phyloP scores from a whole-genome alignment of 495 filamentous ascomycete species.

The Alectoria sarmentosa region DNA sequence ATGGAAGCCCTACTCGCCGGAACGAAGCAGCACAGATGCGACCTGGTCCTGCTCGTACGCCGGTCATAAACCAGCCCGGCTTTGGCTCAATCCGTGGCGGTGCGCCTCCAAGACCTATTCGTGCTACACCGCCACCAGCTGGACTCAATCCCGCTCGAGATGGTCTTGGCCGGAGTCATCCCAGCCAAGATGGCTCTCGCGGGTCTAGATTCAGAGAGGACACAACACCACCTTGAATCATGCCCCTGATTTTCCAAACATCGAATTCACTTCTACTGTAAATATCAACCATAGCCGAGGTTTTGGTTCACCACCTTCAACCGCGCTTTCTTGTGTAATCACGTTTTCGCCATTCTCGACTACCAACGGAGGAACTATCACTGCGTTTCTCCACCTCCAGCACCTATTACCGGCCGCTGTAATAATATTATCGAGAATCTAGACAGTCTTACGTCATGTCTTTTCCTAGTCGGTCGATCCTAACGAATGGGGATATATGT shows the following conservation, averaged over 20 bases:
- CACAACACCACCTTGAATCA: constrained; percentile 21
- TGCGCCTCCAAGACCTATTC: constrained; percentile 26
- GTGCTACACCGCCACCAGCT: constrained; percentile 24
- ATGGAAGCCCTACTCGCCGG: constrained; percentile 12
- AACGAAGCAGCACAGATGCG: constrained; percentile 34
- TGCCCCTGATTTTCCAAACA: neutral
- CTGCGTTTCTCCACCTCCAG: constrained; percentile 5
- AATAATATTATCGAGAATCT: constrained; percentile 9
- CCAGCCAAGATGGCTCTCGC: constrained; percentile 48
- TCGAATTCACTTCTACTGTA: constrained; percentile 18
- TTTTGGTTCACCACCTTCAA: constrained; percentile 10
- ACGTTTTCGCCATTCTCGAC: constrained; percentile 4
- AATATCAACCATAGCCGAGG: constrained; percentile 15
- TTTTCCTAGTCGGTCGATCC: constrained; percentile 14
- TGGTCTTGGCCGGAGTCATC: constrained; percentile 47
- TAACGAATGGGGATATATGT: constrained; percentile 12
- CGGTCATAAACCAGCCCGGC: constrained; percentile 38
- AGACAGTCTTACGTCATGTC: constrained; percentile 9
- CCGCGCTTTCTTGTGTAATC: constrained; percentile 17
- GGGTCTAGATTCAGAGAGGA: constrained; percentile 50
- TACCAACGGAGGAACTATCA: constrained; percentile 8
- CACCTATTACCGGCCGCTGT: constrained; percentile 7
- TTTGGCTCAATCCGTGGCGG: constrained; percentile 25
- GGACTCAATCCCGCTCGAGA: constrained; percentile 30
- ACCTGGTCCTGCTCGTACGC: constrained; percentile 45